A percentile compares a stretch with the other conserved stretches of the same genome.
Conservation (phyloP, 2,329 filamentous ascomycete genomes). For the Beauveria brongniartii region DNA sequence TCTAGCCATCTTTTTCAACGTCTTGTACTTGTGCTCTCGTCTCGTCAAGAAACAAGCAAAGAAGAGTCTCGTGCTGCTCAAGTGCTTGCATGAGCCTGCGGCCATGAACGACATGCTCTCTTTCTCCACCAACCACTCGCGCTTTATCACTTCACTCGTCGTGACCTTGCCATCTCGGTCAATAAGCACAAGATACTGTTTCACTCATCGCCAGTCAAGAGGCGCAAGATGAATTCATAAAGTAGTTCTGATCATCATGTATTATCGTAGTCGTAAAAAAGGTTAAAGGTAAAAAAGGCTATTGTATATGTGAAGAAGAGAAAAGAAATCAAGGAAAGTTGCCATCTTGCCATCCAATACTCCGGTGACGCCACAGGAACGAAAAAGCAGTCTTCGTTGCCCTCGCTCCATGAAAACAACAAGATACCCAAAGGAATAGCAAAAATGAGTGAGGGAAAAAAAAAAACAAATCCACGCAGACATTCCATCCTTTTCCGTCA, state of each 20-base stretch:
- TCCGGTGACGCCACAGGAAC: slow-evolving; percentile 2
- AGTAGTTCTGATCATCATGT: background rate
- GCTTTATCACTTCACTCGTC: too few species aligned
- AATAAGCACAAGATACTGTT: too few species aligned
- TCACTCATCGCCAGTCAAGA: too few species aligned
- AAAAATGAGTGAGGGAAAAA: background rate
- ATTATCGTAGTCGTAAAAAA: slow-evolving; percentile 5
- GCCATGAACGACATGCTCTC: too few species aligned
- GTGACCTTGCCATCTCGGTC: too few species aligned
- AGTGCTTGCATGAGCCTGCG: too few species aligned
- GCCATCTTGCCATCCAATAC: background rate
- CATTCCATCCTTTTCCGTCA: background rate
- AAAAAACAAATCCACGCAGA: background rate
- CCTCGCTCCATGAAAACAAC: background rate
- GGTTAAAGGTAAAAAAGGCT: background rate
- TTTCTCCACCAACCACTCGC: too few species aligned
- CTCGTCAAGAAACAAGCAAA: background rate
- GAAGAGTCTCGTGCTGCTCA: too few species aligned
- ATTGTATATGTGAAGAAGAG: slow-evolving; percentile 6
- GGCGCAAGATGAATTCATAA: background rate
- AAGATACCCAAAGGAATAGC: background rate
- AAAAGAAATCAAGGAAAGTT: background rate
- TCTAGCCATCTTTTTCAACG: too few species aligned
- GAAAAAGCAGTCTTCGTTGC: background rate
- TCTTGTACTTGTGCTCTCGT: background rate